Percentiles rank a stretch among this genome's conserved stretches.
Conservation (phyloP, 139 green algal species). For the Protoeuglena noctilucae region DNA sequence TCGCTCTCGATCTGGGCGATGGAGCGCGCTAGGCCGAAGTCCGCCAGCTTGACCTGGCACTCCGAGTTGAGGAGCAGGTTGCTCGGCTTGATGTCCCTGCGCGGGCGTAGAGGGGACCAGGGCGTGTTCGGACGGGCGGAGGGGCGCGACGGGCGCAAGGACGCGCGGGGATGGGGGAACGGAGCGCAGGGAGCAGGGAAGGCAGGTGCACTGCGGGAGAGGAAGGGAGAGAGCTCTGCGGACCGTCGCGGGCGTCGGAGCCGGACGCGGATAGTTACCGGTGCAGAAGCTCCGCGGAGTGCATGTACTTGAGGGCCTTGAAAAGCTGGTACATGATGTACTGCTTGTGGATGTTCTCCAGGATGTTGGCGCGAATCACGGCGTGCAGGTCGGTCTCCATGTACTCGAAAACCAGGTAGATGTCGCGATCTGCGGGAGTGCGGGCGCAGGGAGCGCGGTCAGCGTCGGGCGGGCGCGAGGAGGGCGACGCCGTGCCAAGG, state of each 20-base stretch:
- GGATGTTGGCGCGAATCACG: slow-evolving; percentile 85
- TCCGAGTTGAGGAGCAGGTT: slow-evolving; percentile 97
- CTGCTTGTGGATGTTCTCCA: slow-evolving; percentile 92
- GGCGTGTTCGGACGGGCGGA: too few species aligned
- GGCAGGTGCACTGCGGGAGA: too few species aligned
- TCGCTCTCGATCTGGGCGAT: slow-evolving; percentile 39
- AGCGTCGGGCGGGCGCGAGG: too few species aligned
- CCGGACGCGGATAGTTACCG: too few species aligned
- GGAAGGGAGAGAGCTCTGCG: too few species aligned
- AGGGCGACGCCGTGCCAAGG: too few species aligned
- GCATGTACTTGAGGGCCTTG: slow-evolving; percentile 90
- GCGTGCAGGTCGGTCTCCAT: slow-evolving; percentile 94
- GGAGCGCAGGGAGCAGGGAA: too few species aligned
- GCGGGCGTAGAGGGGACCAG: not conserved
- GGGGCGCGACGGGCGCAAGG: too few species aligned
- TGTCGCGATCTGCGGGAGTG: slow-evolving; percentile 59
- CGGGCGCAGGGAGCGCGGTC: not conserved
- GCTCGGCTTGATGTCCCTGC: slow-evolving; percentile 41
- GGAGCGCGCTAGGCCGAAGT: slow-evolving; percentile 83
- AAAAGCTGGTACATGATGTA: slow-evolving; percentile 99
- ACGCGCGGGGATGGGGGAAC: too few species aligned
- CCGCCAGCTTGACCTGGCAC: slow-evolving; percentile 91
- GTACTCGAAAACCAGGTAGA: slow-evolving; percentile 96
- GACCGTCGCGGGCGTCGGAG: too few species aligned
- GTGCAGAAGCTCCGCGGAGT: slow-evolving; percentile 85